phyloP scores from a whole-genome alignment of 2,329 filamentous ascomycete genomes.

The Atkinsonella hypoxylon region DNA sequence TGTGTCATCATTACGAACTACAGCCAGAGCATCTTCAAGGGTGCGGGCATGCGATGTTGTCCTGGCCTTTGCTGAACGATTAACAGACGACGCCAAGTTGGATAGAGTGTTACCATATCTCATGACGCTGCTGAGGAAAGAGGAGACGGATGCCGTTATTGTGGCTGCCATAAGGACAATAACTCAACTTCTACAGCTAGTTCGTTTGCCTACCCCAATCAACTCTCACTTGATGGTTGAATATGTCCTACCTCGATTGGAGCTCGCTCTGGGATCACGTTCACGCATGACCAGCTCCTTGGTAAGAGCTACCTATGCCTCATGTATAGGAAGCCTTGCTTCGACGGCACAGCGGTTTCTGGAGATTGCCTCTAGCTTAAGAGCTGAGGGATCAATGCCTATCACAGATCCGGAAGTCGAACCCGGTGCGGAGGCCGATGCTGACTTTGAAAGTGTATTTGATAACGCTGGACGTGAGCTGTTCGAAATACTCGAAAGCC shows the following conservation, averaged over 20 bases:
- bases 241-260: conserved; percentile 54
- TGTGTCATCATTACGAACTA: conserved; percentile 79
- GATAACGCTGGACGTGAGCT: conserved; percentile 79
- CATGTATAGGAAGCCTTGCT: conserved; percentile 79
- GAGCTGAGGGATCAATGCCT: conserved; percentile 70
- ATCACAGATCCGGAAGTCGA: conserved; percentile 71
- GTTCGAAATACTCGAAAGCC: conserved; percentile 70
- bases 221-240: conserved; percentile 59
- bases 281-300: conserved; percentile 45
- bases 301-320: conserved; percentile 83
- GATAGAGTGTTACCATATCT: conserved; percentile 88
- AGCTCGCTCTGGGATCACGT: conserved; percentile 36
- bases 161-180: conserved; percentile 77
- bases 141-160: conserved; percentile 73
- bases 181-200: conserved; percentile 77
- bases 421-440: conserved; percentile 52
- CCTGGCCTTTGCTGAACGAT: conserved; percentile 76
- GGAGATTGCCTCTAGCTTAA: conserved; percentile 79
- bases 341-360: conserved; percentile 75
- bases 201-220: conserved; percentile 73
- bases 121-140: conserved; percentile 61
- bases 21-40: conserved; percentile 75
- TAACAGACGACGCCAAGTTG: conserved; percentile 92
- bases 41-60: conserved; percentile 84
- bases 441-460: conserved; percentile 70